Evolutionary conservation across 192 early-diverging fungal genomes (phyloP).

Genomic region (Martensiomyces pterosporus): DNA sequence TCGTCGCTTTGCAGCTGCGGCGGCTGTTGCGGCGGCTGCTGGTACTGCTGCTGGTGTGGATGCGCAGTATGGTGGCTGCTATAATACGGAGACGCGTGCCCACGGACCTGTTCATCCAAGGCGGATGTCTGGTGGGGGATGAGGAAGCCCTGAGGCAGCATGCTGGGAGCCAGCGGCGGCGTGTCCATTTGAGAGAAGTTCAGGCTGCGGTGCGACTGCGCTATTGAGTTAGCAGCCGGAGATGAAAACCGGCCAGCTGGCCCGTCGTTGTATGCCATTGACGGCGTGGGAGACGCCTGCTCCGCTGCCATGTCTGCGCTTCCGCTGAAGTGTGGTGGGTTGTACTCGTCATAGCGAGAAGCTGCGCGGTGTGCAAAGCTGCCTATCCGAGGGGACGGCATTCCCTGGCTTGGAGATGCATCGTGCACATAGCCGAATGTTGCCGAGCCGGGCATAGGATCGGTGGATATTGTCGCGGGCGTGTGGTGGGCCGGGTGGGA

Average conservation of each 20-base stretch:
- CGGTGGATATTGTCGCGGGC: too few relatives aligned
- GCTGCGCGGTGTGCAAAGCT: too few relatives aligned
- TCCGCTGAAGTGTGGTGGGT: too few relatives aligned
- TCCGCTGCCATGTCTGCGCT: too few relatives aligned
- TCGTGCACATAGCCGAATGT: too few relatives aligned
- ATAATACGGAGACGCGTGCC: slow-evolving; percentile 4
- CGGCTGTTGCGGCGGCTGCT: slow-evolving; percentile 6
- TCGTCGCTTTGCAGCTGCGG: slow-evolving; percentile 2
- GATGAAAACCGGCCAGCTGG: neutral
- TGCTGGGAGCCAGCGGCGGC: neutral
- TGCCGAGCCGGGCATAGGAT: too few relatives aligned
- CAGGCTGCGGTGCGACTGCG: neutral
- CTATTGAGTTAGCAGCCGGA: neutral
- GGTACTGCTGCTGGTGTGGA: slow-evolving; percentile 6
- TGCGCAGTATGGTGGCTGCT: neutral
- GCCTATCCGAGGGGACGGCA: too few relatives aligned
- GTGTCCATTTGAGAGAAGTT: neutral
- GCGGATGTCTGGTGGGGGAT: neutral
- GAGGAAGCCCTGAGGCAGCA: neutral
- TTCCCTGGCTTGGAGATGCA: too few relatives aligned
- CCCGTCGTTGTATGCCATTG: too few relatives aligned
- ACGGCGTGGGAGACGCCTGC: too few relatives aligned
- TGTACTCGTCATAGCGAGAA: too few relatives aligned
- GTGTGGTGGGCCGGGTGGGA: too few relatives aligned
- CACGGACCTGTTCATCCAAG: slow-evolving; percentile 20